phyloP scores from a whole-genome alignment of 805 yeast genomes.

The Lipomyces oligophaga region DNA sequence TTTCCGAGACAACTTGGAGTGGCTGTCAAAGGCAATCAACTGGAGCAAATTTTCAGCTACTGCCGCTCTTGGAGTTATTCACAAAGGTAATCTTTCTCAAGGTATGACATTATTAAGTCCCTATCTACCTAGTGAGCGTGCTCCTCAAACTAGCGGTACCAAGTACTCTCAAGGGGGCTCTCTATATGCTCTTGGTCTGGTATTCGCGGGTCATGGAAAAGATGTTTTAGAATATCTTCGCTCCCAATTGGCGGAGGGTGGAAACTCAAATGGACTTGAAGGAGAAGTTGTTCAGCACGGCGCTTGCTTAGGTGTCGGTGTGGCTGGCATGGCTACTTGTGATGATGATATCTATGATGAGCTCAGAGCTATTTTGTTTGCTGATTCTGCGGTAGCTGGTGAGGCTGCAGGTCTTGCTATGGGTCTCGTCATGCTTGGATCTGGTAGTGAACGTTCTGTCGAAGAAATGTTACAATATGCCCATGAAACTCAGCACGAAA shows the following conservation, averaged over 20 bases:
- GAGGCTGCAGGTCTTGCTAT: slow-evolving; percentile 95
- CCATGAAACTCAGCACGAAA: slow-evolving; percentile 92
- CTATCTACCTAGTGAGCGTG: slow-evolving; percentile 73
- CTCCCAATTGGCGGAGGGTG: slow-evolving; percentile 54
- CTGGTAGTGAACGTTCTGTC: slow-evolving; percentile 64
- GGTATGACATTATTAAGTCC: slow-evolving; percentile 86
- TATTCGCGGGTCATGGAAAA: slow-evolving; percentile 93
- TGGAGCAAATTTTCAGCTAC: slow-evolving; percentile 98
- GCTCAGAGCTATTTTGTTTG: slow-evolving; percentile 73
- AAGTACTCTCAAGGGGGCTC: slow-evolving; percentile 91
- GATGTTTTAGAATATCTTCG: slow-evolving; percentile 73
- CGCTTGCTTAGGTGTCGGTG: slow-evolving; percentile 91
- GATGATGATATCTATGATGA: slow-evolving; percentile 73
- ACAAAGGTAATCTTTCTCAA: slow-evolving; percentile 87
- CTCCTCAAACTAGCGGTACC: slow-evolving; percentile 34
- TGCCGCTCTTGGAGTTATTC: slow-evolving; percentile 96
- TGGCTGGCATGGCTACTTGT: slow-evolving; percentile 92
- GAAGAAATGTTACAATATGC: slow-evolving; percentile 87
- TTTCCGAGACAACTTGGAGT: slow-evolving; percentile 83
- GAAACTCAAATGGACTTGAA: slow-evolving; percentile 43
- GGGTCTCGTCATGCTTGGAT: slow-evolving; percentile 94
- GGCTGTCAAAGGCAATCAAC: slow-evolving; percentile 96
- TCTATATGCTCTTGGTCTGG: slow-evolving; percentile 84
- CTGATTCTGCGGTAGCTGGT: slow-evolving; percentile 91
- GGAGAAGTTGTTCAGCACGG: slow-evolving; percentile 90